phyloP scores from a whole-genome alignment of 257 asterid genomes.

The Striga asiatica region DNA sequence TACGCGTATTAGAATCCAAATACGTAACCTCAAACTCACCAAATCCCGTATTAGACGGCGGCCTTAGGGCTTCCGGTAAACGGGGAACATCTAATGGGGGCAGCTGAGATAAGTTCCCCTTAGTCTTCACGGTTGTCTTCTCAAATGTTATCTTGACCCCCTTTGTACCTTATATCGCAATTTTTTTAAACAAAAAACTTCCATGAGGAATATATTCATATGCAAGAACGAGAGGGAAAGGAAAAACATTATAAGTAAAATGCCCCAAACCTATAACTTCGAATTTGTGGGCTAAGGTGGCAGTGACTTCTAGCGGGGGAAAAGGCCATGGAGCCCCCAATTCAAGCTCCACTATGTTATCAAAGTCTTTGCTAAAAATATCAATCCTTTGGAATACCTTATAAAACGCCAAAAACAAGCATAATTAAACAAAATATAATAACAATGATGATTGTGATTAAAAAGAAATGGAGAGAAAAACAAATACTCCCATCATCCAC shows the following conservation, averaged over 20 bases:
- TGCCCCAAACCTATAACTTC: constrained; percentile 51
- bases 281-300: constrained; percentile 91
- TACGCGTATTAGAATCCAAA: constrained; percentile 59
- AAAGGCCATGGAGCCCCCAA: constrained; percentile 93
- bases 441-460: too few species aligned
- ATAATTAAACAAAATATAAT: too few species aligned
- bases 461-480: too few species aligned
- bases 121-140: constrained; percentile 76
- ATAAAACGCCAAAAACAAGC: constrained; percentile 1
- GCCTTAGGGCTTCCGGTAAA: constrained; percentile 62
- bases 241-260: not conserved
- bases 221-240: not conserved
- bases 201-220: not conserved
- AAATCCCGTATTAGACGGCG: constrained; percentile 52
- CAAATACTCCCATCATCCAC: too few species aligned
- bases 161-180: constrained; percentile 26
- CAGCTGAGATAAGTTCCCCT: constrained; percentile 69
- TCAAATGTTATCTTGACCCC: constrained; percentile 67
- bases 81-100: constrained; percentile 80
- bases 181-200: not conserved
- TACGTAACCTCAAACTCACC: constrained; percentile 90
- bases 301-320: constrained; percentile 70
- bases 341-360: constrained; percentile 84
- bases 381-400: constrained; percentile 96
- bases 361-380: constrained; percentile 71